These are phyloP conservation scores for Tulasnella sp. DNA, from an alignment of 768 basidiomycete genomes.

Conservation along the genomic window DNA sequence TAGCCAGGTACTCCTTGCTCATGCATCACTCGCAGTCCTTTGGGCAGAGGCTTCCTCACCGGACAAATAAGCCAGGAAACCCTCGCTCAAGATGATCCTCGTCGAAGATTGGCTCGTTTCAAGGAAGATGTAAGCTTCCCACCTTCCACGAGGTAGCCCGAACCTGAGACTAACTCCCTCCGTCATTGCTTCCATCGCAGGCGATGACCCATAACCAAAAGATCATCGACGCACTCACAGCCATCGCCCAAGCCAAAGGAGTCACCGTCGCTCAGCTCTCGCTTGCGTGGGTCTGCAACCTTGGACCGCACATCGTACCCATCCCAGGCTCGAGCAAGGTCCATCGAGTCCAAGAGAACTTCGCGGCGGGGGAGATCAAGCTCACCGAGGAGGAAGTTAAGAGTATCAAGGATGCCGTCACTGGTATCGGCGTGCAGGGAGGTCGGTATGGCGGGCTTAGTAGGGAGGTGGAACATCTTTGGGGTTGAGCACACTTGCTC, in stretches of 20 bases:
- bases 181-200: background rate
- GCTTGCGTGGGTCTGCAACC: conserved; percentile 28
- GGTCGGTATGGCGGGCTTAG: conserved; percentile 25
- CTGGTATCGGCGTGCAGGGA: conserved; percentile 30
- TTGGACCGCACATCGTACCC: conserved; percentile 21
- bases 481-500: too few relatives aligned
- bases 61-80: conserved; percentile 26
- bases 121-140: conserved; percentile 20
- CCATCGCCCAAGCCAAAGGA: conserved; percentile 26
- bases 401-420: conserved; percentile 32
- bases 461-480: background rate
- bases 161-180: conserved; percentile 19
- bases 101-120: conserved; percentile 23
- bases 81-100: conserved; percentile 26
- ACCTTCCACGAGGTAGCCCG: conserved; percentile 33
- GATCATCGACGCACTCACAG: conserved; percentile 25
- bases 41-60: conserved; percentile 23
- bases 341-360: conserved; percentile 36
- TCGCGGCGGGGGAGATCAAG: conserved; percentile 31
- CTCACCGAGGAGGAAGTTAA: conserved; percentile 32
- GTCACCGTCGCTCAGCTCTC: conserved; percentile 29
- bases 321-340: conserved; percentile 27
- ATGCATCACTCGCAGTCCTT: background rate
- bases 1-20: background rate
- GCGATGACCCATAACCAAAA: conserved; percentile 28